Base-by-base conservation (phyloP, 768 basidiomycete species). In the Cystobasidium onofrii region DNA sequence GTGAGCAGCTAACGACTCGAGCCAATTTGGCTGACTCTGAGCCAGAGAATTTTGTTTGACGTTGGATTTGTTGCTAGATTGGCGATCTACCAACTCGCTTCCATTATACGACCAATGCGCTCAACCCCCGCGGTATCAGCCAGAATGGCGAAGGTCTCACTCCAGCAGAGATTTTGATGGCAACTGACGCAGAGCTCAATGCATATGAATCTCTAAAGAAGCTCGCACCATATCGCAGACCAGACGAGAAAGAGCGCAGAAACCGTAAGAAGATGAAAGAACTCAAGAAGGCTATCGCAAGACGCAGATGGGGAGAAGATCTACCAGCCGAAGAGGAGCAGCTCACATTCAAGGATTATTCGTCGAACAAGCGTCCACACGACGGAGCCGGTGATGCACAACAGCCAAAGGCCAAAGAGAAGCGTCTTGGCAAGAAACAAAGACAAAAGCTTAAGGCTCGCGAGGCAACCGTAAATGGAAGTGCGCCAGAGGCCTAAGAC, bases 131-230 rank as follows among this genome's bases (percentile, higher is more conserved):
- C 29, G 69, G 69, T 9, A 33, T 52, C 10, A 36, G 20, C 25
- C 12, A 36, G 39, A 34, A 71, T 60, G 33, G n/a, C 25, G 34
- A 57, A 27, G 87, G 86, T 1, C 86, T 99, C 50, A 86, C 87
- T 0, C 87, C 95, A 0, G 87, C 85, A 2, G 94, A 99, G 78
- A 91, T 98, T 75, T 84, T 99, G 29, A 85, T 91, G 78, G 93
- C 95, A 6, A 91, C 88, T 1, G 95, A 99, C 81, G 84, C 87
- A 70, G 96, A 99, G 80, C 85, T 99, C 62, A 99, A 98, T 82
- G 85, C 90, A 73, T 92, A 92, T 81, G 86, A 95, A 82, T 86
- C 89, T 54, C 84, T 98, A 78, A 95, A 91, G 82, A 89, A 90
- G 80, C 85, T 91, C 76, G 96, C 95, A 18, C 91, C 96, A 6